These are phyloP conservation scores for Cystofilobasidium macerans DNA, from an alignment of 768 basidiomycete species.

Conservation along the genomic window DNA sequence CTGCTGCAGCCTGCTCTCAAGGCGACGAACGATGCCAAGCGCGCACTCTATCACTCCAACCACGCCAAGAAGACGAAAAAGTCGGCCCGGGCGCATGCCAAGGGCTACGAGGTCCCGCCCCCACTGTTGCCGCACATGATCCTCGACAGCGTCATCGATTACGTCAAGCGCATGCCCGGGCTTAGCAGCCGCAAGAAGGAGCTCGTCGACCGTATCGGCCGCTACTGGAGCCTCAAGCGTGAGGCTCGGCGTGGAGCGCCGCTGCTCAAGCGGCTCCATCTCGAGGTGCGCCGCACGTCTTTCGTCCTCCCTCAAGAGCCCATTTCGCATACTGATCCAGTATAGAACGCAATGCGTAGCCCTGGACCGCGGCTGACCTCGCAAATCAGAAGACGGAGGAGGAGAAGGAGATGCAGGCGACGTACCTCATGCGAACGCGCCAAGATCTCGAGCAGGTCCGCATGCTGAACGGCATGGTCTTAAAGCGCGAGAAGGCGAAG, in stretches of 20 bases:
- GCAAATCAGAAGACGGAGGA: constrained; percentile 59
- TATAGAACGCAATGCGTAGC: no score
- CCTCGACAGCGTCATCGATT: constrained; percentile 63
- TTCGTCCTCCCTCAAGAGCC: neutral
- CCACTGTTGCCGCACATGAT: constrained; percentile 81
- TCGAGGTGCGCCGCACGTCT: constrained; percentile 48
- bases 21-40: constrained; percentile 10
- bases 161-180: constrained; percentile 58
- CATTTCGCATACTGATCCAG: no score
- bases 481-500: constrained; percentile 74
- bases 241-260: constrained; percentile 89
- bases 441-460: constrained; percentile 67
- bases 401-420: constrained; percentile 68
- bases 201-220: constrained; percentile 65
- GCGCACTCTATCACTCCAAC: neutral
- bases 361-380: constrained; percentile 68
- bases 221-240: constrained; percentile 95
- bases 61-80: constrained; percentile 43
- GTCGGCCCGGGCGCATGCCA: constrained; percentile 78
- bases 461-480: constrained; percentile 53
- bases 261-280: constrained; percentile 76
- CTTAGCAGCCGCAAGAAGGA: constrained; percentile 62
- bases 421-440: constrained; percentile 56
- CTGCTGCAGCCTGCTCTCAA: neutral
- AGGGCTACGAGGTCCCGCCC: constrained; percentile 82